phyloP scores from a whole-genome alignment of 2,329 filamentous ascomycete species.

The Westerdykella sp. region DNA sequence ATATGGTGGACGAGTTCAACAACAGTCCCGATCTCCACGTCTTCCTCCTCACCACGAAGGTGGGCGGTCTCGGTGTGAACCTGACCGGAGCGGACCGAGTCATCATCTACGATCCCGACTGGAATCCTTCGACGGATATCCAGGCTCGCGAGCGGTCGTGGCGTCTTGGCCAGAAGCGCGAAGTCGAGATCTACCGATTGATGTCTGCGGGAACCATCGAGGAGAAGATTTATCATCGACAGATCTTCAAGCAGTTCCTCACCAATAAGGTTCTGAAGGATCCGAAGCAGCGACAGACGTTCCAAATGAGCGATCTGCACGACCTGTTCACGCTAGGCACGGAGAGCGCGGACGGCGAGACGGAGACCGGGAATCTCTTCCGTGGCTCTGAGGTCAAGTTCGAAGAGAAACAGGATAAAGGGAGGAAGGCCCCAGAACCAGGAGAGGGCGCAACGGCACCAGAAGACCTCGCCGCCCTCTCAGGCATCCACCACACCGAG shows the following conservation, averaged over 20 bases:
- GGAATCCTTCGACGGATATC: constrained; percentile 95
- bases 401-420: constrained; percentile 17
- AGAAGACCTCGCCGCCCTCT: constrained; percentile 31
- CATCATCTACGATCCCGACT: constrained; percentile 97
- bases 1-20: constrained; percentile 90
- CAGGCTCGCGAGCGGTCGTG: constrained; percentile 94
- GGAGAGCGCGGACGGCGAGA: constrained; percentile 57
- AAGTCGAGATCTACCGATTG: constrained; percentile 93
- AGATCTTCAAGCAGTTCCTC: constrained; percentile 97
- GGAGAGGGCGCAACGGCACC: constrained; percentile 22
- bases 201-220: constrained; percentile 98
- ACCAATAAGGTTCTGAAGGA: constrained; percentile 95
- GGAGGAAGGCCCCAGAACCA: constrained; percentile 26
- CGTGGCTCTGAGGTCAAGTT: constrained; percentile 75
- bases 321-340: constrained; percentile 80
- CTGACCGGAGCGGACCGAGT: constrained; percentile 91
- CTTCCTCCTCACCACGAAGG: constrained; percentile 91
- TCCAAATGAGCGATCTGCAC: constrained; percentile 82
- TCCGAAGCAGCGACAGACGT: constrained; percentile 85
- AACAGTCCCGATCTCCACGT: constrained; percentile 70
- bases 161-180: constrained; percentile 88
- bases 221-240: constrained; percentile 97
- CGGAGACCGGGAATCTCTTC: constrained; percentile 82
- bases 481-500: constrained; percentile 41
- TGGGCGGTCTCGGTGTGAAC: constrained; percentile 89